Conservation (phyloP, 169 alveolate genomes). For the Eimeria sp. region DNA sequence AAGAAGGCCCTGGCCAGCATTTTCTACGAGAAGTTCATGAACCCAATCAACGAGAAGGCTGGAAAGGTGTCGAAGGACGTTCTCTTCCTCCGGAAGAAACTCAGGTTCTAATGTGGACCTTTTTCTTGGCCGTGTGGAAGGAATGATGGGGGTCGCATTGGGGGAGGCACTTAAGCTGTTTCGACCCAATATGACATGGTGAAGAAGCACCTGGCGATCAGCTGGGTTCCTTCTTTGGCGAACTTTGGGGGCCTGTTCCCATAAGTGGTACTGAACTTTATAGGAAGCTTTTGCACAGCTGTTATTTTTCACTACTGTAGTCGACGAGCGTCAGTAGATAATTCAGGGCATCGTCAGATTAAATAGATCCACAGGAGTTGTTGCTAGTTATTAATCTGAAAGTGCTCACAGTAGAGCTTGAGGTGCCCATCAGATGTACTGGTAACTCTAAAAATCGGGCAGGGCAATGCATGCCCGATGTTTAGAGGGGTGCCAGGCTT, state of each 20-base stretch:
- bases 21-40: constrained; percentile 84
- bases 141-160: neutral
- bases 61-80: constrained; percentile 83
- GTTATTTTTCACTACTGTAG: neutral
- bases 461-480: no score
- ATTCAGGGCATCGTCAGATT: neutral
- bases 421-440: no score
- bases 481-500: no score
- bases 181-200: neutral
- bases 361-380: neutral
- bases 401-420: no score
- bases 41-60: constrained; percentile 84
- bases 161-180: neutral
- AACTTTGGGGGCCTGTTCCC: constrained; percentile 5
- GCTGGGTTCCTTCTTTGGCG: neutral
- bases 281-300: neutral
- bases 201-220: neutral
- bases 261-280: neutral
- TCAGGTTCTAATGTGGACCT: constrained; percentile 78
- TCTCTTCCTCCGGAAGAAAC: constrained; percentile 85
- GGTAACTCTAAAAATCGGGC: no score
- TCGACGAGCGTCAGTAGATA: neutral
- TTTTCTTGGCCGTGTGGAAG: neutral
- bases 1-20: constrained; percentile 80
- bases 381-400: neutral